Conservation (phyloP, 2,329 filamentous ascomycete genomes). For the Fusarium xyrophilum region DNA sequence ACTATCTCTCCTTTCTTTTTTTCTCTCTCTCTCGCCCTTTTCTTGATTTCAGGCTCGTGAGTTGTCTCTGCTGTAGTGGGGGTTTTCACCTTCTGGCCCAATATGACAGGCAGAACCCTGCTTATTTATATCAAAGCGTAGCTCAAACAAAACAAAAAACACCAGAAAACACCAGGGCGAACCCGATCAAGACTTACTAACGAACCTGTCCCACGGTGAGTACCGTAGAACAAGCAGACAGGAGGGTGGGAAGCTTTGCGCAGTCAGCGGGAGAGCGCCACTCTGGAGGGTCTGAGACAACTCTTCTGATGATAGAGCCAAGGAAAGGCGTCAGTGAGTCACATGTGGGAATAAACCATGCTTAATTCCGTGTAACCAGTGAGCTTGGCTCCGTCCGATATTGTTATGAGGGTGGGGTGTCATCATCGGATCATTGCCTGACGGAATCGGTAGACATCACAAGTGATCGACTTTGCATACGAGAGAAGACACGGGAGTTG, state of each 20-base stretch:
- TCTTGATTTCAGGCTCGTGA: conserved; percentile 30
- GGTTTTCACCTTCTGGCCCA: conserved; percentile 1
- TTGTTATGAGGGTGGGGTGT: neutral
- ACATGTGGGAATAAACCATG: conserved; percentile 22
- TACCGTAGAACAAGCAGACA: neutral
- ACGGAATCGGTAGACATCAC: neutral
- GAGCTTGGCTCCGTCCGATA: neutral
- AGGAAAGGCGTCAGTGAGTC: conserved; percentile 17
- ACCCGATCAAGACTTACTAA: neutral
- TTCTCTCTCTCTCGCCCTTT: neutral
- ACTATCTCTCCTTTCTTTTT: neutral
- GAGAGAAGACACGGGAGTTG: neutral
- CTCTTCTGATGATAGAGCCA: neutral
- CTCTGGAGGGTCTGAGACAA: conserved; percentile 11
- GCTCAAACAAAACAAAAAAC: neutral
- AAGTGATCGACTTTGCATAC: neutral
- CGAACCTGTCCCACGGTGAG: conserved; percentile 16
- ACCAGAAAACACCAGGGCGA: neutral
- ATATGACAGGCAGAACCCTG: conserved; percentile 31
- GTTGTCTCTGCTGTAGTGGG: conserved; percentile 39
- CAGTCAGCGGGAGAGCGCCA: conserved; percentile 29
- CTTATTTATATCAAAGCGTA: conserved; percentile 16
- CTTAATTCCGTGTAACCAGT: neutral
- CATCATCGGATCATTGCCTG: neutral
- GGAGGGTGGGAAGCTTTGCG: conserved; percentile 1